Evolutionary conservation across 495 filamentous ascomycete genomes (phyloP).

Genomic region (Hypoxylon trugodes): DNA sequence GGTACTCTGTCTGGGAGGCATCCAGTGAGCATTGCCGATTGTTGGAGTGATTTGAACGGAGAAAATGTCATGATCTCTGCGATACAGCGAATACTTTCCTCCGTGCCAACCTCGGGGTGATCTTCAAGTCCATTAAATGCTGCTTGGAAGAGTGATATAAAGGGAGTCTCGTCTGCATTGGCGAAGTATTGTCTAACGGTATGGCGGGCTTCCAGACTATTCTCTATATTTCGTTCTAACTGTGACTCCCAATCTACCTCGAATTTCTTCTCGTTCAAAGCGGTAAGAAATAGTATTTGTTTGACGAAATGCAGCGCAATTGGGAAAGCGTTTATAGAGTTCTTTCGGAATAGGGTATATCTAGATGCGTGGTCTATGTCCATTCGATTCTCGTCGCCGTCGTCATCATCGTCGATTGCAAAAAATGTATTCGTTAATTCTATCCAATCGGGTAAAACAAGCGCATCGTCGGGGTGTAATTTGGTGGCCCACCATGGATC

Average conservation of each 20-base stretch:
- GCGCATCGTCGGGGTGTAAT: constrained; percentile 48
- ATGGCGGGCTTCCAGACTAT: constrained; percentile 66
- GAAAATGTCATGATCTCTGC: constrained; percentile 73
- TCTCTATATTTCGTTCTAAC: constrained; percentile 72
- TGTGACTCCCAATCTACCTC: constrained; percentile 88
- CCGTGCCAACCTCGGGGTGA: constrained; percentile 41
- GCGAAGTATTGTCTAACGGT: constrained; percentile 60
- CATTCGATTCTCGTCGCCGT: constrained; percentile 36
- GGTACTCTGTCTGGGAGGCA: constrained; percentile 56
- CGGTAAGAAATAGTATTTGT: constrained; percentile 76
- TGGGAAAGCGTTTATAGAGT: constrained; percentile 63
- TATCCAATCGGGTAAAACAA: constrained; percentile 56
- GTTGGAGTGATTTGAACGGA: too few species aligned
- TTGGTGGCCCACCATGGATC: constrained; percentile 60
- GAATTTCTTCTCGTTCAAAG: constrained; percentile 68
- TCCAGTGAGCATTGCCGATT: constrained; percentile 55
- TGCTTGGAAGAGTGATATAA: constrained; percentile 44
- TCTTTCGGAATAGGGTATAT: constrained; percentile 48
- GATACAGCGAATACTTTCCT: constrained; percentile 66
- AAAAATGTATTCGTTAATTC: constrained; percentile 57
- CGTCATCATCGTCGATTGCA: constrained; percentile 22
- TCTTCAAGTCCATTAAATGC: constrained; percentile 42
- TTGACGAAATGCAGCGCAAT: constrained; percentile 75
- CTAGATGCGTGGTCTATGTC: constrained; percentile 35
- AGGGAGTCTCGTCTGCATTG: constrained; percentile 33